Evolutionary conservation across 2,329 filamentous ascomycete genomes (phyloP).

Genomic region (Nemania diffusa): DNA sequence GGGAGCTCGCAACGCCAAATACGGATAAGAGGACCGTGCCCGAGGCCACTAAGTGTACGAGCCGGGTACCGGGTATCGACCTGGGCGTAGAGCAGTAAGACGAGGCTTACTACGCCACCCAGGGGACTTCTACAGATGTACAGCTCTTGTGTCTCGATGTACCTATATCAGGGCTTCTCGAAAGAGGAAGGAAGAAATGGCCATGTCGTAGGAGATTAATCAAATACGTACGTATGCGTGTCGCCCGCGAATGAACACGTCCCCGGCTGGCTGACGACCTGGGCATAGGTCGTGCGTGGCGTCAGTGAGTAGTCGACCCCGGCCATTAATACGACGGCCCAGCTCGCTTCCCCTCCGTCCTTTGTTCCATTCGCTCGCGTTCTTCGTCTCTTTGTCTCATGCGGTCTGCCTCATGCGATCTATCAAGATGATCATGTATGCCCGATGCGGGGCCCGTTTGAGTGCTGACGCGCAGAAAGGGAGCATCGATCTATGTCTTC

Average conservation of each 20-base stretch:
- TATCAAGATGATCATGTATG: background rate
- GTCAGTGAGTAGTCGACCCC: background rate
- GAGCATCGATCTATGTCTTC: background rate
- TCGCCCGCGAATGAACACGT: background rate
- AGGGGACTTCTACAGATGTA: constrained; percentile 1
- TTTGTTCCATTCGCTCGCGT: background rate
- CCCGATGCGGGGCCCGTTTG: background rate
- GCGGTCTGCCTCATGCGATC: background rate
- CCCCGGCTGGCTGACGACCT: background rate
- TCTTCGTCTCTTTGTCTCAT: background rate
- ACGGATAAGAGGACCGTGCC: background rate
- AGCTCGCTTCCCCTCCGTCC: background rate
- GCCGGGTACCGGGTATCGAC: background rate
- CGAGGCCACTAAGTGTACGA: background rate
- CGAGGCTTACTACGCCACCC: constrained; percentile 11
- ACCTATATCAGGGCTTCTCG: background rate
- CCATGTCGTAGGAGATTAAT: background rate
- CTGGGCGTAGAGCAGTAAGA: background rate
- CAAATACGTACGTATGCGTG: background rate
- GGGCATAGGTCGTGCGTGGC: constrained; percentile 1
- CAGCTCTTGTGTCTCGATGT: background rate
- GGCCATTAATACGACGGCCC: background rate
- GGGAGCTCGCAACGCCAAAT: background rate
- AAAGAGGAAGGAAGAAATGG: background rate
- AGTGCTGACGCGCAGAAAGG: constrained; percentile 1